Conservation (phyloP, 1,284 basidiomycete genomes). For the Fomitopsis palustris region DNA sequence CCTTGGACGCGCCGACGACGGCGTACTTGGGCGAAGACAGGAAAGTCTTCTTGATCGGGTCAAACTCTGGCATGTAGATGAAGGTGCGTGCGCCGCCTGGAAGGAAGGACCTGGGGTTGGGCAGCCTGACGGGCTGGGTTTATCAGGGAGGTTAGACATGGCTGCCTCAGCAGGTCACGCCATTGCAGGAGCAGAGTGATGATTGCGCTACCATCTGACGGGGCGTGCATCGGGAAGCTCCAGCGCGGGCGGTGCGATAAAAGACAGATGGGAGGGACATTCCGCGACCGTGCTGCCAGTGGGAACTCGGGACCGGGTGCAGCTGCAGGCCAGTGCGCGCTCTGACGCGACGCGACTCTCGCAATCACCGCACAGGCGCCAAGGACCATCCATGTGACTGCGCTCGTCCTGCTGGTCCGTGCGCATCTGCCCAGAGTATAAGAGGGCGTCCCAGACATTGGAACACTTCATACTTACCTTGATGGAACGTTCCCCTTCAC, state of each 20-base stretch:
- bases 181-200: background rate
- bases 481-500: constrained; percentile 37
- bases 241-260: background rate
- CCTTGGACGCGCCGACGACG: constrained; percentile 78
- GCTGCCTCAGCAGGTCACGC: constrained; percentile 12
- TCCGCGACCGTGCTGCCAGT: background rate
- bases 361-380: background rate
- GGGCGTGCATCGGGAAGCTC: background rate
- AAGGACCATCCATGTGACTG: constrained; percentile 16
- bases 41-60: constrained; percentile 53
- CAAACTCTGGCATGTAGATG: constrained; percentile 19
- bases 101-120: constrained; percentile 4
- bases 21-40: constrained; percentile 61
- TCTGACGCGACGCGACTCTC: background rate
- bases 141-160: background rate
- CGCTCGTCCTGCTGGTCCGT: constrained; percentile 22
- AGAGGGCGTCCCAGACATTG: constrained; percentile 10
- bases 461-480: constrained; percentile 36
- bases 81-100: background rate
- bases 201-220: constrained; percentile 1
- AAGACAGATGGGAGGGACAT: background rate
- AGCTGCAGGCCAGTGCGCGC: background rate
- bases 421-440: constrained; percentile 22
- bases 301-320: background rate
- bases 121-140: background rate